A percentile compares a stretch with the other conserved stretches of the same genome.
Evolutionary conservation across 2,329 filamentous ascomycete species (phyloP).

Genomic region (Penicillium sp.): DNA sequence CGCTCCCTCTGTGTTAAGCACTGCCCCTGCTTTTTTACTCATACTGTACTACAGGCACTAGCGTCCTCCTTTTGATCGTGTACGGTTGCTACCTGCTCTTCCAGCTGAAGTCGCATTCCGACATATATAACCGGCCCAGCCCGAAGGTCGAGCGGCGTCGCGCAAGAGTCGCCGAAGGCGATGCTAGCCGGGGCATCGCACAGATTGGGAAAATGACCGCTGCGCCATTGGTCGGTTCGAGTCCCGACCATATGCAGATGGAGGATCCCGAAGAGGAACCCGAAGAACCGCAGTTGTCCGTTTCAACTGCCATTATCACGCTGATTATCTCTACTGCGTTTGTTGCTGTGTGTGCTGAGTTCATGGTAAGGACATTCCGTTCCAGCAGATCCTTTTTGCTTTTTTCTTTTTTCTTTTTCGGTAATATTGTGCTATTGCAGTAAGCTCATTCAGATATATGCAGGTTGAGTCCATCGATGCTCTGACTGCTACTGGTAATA

Average conservation of each 20-base stretch:
- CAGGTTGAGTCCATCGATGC: conserved; percentile 56
- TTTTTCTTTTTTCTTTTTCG: background rate
- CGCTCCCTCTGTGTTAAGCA: background rate
- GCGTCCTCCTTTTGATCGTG: conserved; percentile 78
- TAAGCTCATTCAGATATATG: background rate
- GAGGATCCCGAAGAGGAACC: conserved; percentile 66
- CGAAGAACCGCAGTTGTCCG: conserved; percentile 71
- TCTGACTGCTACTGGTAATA: conserved; percentile 48
- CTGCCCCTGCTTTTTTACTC: background rate
- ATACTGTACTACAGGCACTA: conserved; percentile 39
- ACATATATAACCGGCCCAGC: conserved; percentile 76
- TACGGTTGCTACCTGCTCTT: conserved; percentile 85
- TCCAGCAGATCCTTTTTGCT: too few relatives aligned
- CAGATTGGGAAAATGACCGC: conserved; percentile 55
- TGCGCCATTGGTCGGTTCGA: conserved; percentile 47
- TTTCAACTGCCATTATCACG: conserved; percentile 69
- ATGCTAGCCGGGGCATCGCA: conserved; percentile 51
- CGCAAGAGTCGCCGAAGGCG: conserved; percentile 51
- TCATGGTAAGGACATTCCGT: conserved; percentile 47
- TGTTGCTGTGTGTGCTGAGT: conserved; percentile 74
- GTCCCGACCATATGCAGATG: conserved; percentile 48
- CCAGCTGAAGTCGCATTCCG: conserved; percentile 81
- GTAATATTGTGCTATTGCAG: background rate
- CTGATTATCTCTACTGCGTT: conserved; percentile 72
- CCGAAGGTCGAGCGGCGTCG: conserved; percentile 68